Evolutionary conservation across 768 basidiomycete genomes (phyloP).

Genomic region (Sporobolomyces pararoseus): DNA sequence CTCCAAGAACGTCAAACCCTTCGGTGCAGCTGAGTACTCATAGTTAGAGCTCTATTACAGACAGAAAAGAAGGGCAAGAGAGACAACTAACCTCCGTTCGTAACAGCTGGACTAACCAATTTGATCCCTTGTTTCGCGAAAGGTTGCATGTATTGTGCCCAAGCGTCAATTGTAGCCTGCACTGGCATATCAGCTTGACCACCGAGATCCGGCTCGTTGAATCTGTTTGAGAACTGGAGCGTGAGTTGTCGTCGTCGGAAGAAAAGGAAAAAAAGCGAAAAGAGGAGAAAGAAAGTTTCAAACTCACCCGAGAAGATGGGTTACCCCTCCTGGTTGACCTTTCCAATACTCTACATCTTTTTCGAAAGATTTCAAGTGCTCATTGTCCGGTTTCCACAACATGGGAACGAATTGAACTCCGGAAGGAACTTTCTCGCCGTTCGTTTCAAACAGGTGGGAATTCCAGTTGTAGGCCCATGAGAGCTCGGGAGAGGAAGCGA

Average conservation of each 20-base stretch:
- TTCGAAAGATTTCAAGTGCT: not conserved
- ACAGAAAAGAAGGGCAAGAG: not conserved
- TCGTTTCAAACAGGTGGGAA: conserved; percentile 1
- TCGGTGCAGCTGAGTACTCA: not conserved
- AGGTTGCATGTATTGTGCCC: not conserved
- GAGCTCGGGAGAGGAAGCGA: not conserved
- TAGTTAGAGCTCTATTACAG: not conserved
- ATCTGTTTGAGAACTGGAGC: not conserved
- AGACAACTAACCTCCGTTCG: conserved; percentile 6
- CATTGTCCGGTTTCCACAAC: conserved; percentile 2
- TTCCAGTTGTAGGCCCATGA: conserved; percentile 14
- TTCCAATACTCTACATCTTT: not conserved
- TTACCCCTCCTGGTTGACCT: not conserved
- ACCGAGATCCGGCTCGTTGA: conserved; percentile 7
- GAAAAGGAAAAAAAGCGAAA: not conserved
- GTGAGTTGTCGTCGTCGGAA: not conserved
- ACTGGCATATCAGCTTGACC: not conserved
- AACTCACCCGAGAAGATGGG: conserved; percentile 12
- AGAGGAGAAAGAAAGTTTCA: not conserved
- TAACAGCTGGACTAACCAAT: conserved; percentile 5
- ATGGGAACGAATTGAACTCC: conserved; percentile 4
- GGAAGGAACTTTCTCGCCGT: not conserved
- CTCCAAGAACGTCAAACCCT: not conserved
- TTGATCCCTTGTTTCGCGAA: conserved; percentile 8
- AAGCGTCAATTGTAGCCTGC: not conserved